Evolutionary conservation across 1,284 basidiomycete genomes (phyloP), one percentile per base, ranked within the genome.

Genomic region (Calocybe gambosa): DNA sequence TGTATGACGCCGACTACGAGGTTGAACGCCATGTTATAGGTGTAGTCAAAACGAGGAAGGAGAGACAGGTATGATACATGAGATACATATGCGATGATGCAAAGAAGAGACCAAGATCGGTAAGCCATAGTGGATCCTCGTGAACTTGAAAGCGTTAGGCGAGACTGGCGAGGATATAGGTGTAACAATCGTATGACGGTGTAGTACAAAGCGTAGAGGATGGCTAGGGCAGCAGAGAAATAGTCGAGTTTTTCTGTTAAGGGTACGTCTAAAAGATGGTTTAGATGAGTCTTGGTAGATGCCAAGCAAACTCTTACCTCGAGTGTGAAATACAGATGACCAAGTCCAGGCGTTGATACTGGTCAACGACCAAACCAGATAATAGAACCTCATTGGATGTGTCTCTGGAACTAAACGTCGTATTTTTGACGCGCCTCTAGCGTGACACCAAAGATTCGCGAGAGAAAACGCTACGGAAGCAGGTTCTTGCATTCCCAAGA

Each of bases 341-440:
- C 92, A 96, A 21, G 91, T 59, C 96, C 95, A 99, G 0, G 93
- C 88, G 58, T 94, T 94, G 57, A 93, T 73, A 60, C 88, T 92
- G 36, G 86, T 70, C 44, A 77, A 62, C 1, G 85, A 80, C 75
- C 91, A 88, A 0, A 67, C 59, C 40, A 82, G 53, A 62, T 94
- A 89, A 59, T 85, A 89, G 1, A 52, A 48, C 54, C 78, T 80
- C 73, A 97, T 79, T 0, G 82, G 82, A 63, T 92, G 88, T 2
- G 61, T 64, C 1, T 63, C 57, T 1, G 79, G 70, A 1, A 93
- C 60, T 31, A 64, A 66, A 40, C 63, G 66, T 38, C 66, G 62
- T 5, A 92, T 59, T 54, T 73, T 73, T 20, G 61, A 62, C 10
- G 73, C 68, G 7, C 87, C 85, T 46, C 70, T 66, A 1, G 71